phyloP scores from a whole-genome alignment of 768 basidiomycete genomes.

The Pulveroboletus sp. region DNA sequence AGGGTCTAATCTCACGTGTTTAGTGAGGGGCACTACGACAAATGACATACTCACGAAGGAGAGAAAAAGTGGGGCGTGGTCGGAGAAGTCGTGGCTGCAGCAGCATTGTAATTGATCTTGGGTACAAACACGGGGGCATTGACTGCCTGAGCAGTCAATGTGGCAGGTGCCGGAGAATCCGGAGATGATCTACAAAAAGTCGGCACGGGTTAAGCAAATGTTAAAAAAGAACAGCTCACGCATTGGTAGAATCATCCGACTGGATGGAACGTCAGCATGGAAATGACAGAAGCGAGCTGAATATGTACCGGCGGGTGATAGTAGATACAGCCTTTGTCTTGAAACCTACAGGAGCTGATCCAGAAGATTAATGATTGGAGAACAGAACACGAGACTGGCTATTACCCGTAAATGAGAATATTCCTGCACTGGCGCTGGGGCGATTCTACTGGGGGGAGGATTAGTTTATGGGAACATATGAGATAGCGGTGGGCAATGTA shows the following conservation, averaged over 20 bases:
- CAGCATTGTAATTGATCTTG: constrained; percentile 51
- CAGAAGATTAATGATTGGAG: not conserved
- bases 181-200: constrained; percentile 34
- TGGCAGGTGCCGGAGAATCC: constrained; percentile 42
- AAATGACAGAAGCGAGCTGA: constrained; percentile 5
- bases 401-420: constrained; percentile 86
- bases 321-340: constrained; percentile 84
- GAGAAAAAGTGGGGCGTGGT: constrained; percentile 27
- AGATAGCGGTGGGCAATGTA: constrained; percentile 7
- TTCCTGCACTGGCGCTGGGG: constrained; percentile 85
- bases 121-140: constrained; percentile 87
- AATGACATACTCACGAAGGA: constrained; percentile 22
- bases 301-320: constrained; percentile 76
- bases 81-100: constrained; percentile 10
- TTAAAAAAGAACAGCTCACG: constrained; percentile 20
- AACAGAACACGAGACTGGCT: not conserved
- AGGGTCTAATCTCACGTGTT: constrained; percentile 19
- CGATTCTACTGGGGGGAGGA: constrained; percentile 50
- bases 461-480: constrained; percentile 3
- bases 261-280: constrained; percentile 17
- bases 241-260: constrained; percentile 20
- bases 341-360: constrained; percentile 74
- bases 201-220: not conserved
- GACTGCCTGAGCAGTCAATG: constrained; percentile 61
- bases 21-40: not conserved